Percentiles rank a stretch among this genome's conserved stretches.
phyloP scores from a whole-genome alignment of 2,329 filamentous ascomycete genomes.

The Paecilomyces variotii region DNA sequence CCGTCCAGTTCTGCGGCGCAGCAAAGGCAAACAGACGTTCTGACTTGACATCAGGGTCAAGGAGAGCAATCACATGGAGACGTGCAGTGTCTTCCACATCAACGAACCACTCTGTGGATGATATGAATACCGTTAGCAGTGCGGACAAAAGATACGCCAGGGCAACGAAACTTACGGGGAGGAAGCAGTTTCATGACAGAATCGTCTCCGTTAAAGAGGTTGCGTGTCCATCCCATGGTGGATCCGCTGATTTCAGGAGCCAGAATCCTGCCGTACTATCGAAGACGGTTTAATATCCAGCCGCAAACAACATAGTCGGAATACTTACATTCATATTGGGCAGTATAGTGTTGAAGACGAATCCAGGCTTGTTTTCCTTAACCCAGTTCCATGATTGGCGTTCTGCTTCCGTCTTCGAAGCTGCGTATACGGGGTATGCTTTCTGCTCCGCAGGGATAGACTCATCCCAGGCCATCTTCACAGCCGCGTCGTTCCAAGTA shows the following conservation, averaged over 20 bases:
- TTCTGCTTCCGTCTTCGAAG: conserved; percentile 42
- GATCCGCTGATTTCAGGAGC: neutral
- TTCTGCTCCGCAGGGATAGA: conserved; percentile 20
- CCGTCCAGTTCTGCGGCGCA: conserved; percentile 39
- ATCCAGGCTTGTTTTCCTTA: conserved; percentile 34
- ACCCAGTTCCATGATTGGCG: conserved; percentile 40
- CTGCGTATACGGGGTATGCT: conserved; percentile 31
- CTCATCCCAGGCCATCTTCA: conserved; percentile 27
- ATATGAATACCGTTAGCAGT: neutral
- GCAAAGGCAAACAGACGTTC: conserved; percentile 50
- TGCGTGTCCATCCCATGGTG: neutral
- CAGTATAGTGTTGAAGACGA: conserved; percentile 31
- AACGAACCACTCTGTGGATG: conserved; percentile 32
- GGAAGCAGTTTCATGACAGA: neutral
- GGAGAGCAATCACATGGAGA: conserved; percentile 45
- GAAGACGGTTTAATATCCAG: neutral
- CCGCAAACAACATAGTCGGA: neutral
- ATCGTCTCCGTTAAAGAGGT: neutral
- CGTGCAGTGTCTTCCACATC: conserved; percentile 41
- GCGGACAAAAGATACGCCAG: neutral
- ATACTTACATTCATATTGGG: conserved; percentile 25
- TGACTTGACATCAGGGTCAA: conserved; percentile 36
- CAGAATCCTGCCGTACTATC: neutral
- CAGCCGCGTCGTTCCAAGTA: conserved; percentile 11
- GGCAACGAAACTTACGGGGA: neutral